phyloP scores from a whole-genome alignment of 805 yeast species.

The Starmerella vaccinii region DNA sequence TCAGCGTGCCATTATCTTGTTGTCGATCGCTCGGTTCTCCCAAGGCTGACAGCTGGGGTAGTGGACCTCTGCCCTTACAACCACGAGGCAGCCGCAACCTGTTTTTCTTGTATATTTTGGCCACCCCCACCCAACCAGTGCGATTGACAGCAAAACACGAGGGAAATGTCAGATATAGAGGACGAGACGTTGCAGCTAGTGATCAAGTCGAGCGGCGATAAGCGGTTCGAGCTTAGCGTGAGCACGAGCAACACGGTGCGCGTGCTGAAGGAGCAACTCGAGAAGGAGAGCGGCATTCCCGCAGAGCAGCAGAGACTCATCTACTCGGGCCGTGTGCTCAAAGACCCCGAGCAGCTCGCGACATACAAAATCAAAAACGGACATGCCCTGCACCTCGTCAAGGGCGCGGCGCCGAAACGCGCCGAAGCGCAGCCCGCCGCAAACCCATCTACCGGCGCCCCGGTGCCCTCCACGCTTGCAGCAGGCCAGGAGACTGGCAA shows the following conservation, averaged over 20 bases:
- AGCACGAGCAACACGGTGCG: constrained; percentile 46
- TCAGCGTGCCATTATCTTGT: background rate
- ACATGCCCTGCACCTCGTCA: constrained; percentile 81
- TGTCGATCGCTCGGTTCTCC: background rate
- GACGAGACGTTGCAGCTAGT: constrained; percentile 14
- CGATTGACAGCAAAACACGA: background rate
- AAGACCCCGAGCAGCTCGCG: constrained; percentile 65
- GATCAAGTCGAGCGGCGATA: constrained; percentile 49
- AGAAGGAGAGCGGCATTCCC: constrained; percentile 53
- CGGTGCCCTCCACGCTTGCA: constrained; percentile 53
- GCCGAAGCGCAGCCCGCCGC: constrained; percentile 26
- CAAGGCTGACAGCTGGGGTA: background rate
- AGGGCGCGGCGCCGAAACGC: constrained; percentile 37
- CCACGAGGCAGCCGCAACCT: constrained; percentile 2
- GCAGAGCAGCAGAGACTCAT: constrained; percentile 77
- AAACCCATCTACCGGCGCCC: constrained; percentile 36
- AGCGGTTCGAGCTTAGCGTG: constrained; percentile 59
- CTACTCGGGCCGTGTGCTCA: constrained; percentile 87
- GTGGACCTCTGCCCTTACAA: constrained; percentile 1
- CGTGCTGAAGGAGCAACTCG: constrained; percentile 59
- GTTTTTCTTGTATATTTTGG: background rate
- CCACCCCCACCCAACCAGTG: background rate
- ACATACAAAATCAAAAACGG: constrained; percentile 75
- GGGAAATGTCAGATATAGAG: constrained; percentile 8
- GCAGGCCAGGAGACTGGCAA: constrained; percentile 84